A percentile compares a stretch with the other conserved stretches of the same genome.
These are phyloP conservation scores for Nannizziopsis barbatae DNA, from an alignment of 2,329 filamentous ascomycete species.

Conservation along the genomic window DNA sequence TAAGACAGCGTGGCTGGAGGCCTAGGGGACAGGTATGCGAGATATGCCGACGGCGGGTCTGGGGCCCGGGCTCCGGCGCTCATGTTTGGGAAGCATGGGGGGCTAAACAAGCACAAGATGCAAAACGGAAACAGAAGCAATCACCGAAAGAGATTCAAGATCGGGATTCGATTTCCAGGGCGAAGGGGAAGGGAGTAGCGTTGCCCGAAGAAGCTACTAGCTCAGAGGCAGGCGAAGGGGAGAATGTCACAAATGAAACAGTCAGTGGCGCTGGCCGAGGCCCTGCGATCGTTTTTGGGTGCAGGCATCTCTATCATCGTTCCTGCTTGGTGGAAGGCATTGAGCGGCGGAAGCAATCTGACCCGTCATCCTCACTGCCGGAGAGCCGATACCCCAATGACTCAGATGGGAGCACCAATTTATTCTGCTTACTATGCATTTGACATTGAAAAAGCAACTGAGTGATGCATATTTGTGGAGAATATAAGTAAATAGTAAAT, in stretches of 20 bases:
- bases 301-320: constrained; percentile 40
- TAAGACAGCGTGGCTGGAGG: constrained; percentile 79
- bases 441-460: no score
- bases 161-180: constrained; percentile 20
- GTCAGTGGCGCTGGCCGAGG: constrained; percentile 13
- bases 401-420: constrained; percentile 17
- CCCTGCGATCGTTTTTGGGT: constrained; percentile 38
- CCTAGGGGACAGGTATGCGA: constrained; percentile 80
- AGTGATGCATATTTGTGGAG: no score
- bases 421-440: constrained; percentile 28
- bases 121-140: constrained; percentile 23
- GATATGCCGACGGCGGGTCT: constrained; percentile 67
- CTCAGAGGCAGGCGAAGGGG: constrained; percentile 1
- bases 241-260: background rate
- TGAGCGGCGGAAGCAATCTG: constrained; percentile 1
- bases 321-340: constrained; percentile 29
- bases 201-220: constrained; percentile 11
- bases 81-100: constrained; percentile 77
- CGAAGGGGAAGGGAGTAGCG: constrained; percentile 32
- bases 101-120: constrained; percentile 36
- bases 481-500: no score
- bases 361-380: background rate
- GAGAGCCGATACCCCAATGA: constrained; percentile 15
- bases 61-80: constrained; percentile 75
- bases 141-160: constrained; percentile 23